A percentile compares a stretch with the other conserved stretches of the same genome.
Conservation (phyloP, 2,329 filamentous ascomycete genomes). For the Colletotrichum euphorbiae region DNA sequence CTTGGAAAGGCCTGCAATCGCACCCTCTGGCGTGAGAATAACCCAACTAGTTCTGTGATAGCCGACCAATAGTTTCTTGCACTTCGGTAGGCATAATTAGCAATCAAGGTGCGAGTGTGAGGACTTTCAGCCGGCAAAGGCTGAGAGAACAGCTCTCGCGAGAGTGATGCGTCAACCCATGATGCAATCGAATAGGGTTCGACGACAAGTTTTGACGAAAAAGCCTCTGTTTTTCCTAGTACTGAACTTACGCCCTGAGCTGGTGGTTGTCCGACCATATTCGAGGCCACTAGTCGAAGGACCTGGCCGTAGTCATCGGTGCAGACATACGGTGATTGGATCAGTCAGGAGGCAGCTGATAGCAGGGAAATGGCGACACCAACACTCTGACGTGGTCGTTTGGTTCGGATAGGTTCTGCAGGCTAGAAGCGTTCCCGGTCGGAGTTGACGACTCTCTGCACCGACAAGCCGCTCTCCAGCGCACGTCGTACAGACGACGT, state of each 20-base stretch:
- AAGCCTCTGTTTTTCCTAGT: no score
- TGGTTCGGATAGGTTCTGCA: not conserved
- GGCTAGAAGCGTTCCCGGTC: not conserved
- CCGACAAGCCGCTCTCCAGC: not conserved
- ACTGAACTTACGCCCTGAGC: no score
- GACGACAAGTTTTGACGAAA: no score
- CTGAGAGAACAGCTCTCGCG: no score
- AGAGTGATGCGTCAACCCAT: no score
- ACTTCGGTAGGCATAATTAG: not conserved
- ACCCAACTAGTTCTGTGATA: no score
- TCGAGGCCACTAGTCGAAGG: no score
- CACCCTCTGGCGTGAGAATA: not conserved
- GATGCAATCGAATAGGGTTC: no score
- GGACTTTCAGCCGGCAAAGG: not conserved
- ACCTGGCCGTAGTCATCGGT: no score
- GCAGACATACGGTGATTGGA: no score
- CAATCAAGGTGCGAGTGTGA: not conserved
- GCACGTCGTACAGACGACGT: not conserved
- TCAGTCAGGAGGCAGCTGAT: no score
- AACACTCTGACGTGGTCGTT: not conserved
- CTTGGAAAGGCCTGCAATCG: not conserved
- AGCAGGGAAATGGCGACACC: not conserved
- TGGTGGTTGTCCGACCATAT: no score
- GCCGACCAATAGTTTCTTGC: not conserved
- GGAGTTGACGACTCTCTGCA: not conserved